Evolutionary conservation across 495 filamentous ascomycete genomes (phyloP), one percentile per base, ranked within the genome.

Genomic region (Oidiodendron maius): DNA sequence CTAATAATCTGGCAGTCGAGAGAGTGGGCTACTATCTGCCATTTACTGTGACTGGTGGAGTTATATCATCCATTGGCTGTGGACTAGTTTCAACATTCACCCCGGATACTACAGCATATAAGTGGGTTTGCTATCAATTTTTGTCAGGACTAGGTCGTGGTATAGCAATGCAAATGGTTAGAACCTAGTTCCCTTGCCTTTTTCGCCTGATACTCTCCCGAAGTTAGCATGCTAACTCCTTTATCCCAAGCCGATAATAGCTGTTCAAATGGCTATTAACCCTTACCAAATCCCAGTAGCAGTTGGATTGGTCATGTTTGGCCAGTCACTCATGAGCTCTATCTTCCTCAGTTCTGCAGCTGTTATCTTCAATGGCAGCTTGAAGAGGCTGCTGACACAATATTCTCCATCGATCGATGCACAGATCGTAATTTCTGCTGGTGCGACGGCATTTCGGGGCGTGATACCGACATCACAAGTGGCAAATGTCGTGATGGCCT

Each of bases 401-500:
- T 46, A 58, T 16, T 62, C 62, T 1, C 66, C 64, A 1, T 36
- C 28, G 8, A 61, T 65, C 23, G 50, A 68, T 48, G 50, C 52
- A 0, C 22, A 54, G 15, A 38, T 49, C 5, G 46, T 70, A 13
- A 52, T 69, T 16, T 47, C 40, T 15, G 64, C 62, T 16, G 67
- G 69, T 0, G 67, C 66, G 0, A 63, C 63, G 0, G 61, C 44
- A 11, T 69, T 70, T 48, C 71, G 59, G 38, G 42, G 32, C 42
- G 60, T 67, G 42, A 64, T 73, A 0, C 44, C 53, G 16, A 36
- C 10, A 1, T 22, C 43, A 0, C 43, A 64, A 20, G 50, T 72
- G 13, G 23, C 56, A 3, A 64, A 58, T 3, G 61, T 78, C 4
- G 39, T 78, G 41, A 49, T 32, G 6, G 72, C 71, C 9, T 80